These are phyloP conservation scores for Fusarium brachygibbosum DNA, from an alignment of 2,329 filamentous ascomycete species.

Conservation along the genomic window DNA sequence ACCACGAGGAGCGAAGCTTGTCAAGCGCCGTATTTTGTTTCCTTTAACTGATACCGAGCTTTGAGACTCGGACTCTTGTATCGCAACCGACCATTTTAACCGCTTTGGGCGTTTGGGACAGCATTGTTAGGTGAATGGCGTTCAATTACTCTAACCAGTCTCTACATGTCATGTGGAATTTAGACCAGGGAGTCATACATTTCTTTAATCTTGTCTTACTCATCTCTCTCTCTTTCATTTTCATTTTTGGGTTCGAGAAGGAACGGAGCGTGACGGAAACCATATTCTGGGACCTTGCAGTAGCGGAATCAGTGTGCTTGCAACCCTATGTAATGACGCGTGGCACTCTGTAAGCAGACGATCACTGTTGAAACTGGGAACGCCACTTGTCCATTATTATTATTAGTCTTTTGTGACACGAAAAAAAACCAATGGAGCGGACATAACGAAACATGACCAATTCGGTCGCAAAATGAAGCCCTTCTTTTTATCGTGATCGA, in stretches of 20 bases:
- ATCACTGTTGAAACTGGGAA: slow-evolving; percentile 24
- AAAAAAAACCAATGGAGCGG: slow-evolving; percentile 34
- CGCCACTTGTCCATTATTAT: slow-evolving; percentile 39
- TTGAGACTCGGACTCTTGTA: slow-evolving; percentile 61
- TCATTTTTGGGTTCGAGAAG: slow-evolving; percentile 46
- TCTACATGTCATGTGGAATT: slow-evolving; percentile 55
- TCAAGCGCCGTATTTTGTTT: slow-evolving; percentile 48
- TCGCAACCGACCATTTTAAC: slow-evolving; percentile 63
- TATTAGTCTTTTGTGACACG: slow-evolving; percentile 32
- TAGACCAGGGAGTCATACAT: slow-evolving; percentile 56
- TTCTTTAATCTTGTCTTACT: slow-evolving; percentile 53
- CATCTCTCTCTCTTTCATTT: slow-evolving; percentile 39
- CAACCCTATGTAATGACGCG: slow-evolving; percentile 30
- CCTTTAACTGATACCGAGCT: slow-evolving; percentile 43
- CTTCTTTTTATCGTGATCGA: slow-evolving; percentile 11
- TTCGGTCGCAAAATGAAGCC: not conserved
- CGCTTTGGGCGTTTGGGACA: slow-evolving; percentile 66
- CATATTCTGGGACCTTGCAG: slow-evolving; percentile 38
- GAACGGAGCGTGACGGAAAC: slow-evolving; percentile 33
- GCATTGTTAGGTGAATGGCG: slow-evolving; percentile 72
- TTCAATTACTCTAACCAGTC: slow-evolving; percentile 59
- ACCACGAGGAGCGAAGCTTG: slow-evolving; percentile 45
- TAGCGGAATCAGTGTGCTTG: slow-evolving; percentile 31
- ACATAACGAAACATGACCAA: slow-evolving; percentile 26
- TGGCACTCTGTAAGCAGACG: slow-evolving; percentile 37